Percentiles rank a stretch among this genome's conserved stretches.
Conservation (phyloP, 306 rosid genomes). For the Canavalia ensiformis region DNA sequence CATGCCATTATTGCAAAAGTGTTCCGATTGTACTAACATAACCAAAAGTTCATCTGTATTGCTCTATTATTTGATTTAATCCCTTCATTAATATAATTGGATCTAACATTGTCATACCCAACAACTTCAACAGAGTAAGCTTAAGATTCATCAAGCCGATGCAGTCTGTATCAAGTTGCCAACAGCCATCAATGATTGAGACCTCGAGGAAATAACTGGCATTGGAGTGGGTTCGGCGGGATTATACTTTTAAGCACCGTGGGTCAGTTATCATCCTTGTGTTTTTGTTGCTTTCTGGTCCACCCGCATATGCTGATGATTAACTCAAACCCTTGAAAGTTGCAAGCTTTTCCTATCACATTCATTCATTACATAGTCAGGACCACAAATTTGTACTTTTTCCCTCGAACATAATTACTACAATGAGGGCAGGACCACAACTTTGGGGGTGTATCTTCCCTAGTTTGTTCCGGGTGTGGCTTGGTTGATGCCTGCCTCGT, state of each 20-base stretch:
- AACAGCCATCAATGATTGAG: conserved; percentile 61
- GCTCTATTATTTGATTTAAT: conserved; percentile 44
- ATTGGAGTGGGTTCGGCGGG: conserved; percentile 51
- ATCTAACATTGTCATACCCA: conserved; percentile 50
- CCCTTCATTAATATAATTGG: conserved; percentile 39
- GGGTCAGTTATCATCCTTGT: conserved; percentile 55
- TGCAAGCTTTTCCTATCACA: conserved; percentile 48
- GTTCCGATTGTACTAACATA: conserved; percentile 3
- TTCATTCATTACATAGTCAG: conserved; percentile 47
- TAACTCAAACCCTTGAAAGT: conserved; percentile 47
- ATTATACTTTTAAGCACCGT: conserved; percentile 44
- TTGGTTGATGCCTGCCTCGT: conserved; percentile 43
- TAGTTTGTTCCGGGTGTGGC: conserved; percentile 10
- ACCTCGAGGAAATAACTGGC: conserved; percentile 57
- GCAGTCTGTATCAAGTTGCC: conserved; percentile 56
- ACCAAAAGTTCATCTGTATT: conserved; percentile 19
- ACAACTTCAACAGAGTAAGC: conserved; percentile 58
- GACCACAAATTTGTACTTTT: conserved; percentile 58
- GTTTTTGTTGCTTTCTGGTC: conserved; percentile 52
- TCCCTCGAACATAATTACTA: conserved; percentile 35
- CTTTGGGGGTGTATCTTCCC: conserved; percentile 19
- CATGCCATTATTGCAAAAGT: neutral
- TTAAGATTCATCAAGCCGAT: conserved; percentile 47
- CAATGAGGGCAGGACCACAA: conserved; percentile 46
- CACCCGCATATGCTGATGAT: conserved; percentile 53